Evolutionary conservation across 805 yeast genomes (phyloP), one percentile per base, ranked within the genome.

Genomic region (Danielozyma ontarioensis): DNA sequence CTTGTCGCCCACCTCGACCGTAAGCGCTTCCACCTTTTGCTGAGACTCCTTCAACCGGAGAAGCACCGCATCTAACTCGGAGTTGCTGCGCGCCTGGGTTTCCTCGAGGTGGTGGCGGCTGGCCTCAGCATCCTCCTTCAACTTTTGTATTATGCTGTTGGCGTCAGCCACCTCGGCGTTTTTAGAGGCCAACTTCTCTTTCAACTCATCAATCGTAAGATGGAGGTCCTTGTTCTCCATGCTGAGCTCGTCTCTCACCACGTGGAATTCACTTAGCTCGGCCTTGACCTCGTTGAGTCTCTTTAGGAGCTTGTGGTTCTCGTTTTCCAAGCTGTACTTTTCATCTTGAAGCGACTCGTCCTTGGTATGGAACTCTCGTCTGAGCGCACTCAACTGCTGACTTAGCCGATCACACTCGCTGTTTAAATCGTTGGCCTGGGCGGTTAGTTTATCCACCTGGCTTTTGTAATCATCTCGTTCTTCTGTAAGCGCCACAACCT

Each of bases 371-470:
- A 46, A 40, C 29, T 64, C 68, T 15, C 66, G 54, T 31, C 74
- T 61, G 26, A 69, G 37, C 4, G 48, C 41, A 5, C 63, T 50
- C 29, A 70, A 50, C 5, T 68, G 64, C 19, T 48, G 52, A 13
- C 71, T 65, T 28, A 76, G 54, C 25, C 74, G 54, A 29, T 73
- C 76, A 46, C 82, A 76, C 44, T 79, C 83, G 18, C 52, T 54
- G 41, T 76, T 78, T 39, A 79, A 47, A 19, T 65, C 70, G 2
- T 36, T 45, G 14, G 61, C 53, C 41, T 69, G 45, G 10, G 33
- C 39, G 13, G 31, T 43, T 18, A 51, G 33, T 13, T 29, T 31
- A 3, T 32, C 33, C 10, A 44, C 30, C n/a, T 30, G 31, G 3
- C 18, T n/a, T 5, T 15, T 5, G 27, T 10, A 7, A 5, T 15